Evolutionary conservation across 257 asterid species (phyloP).

Genomic region (Catharanthus roseus): DNA sequence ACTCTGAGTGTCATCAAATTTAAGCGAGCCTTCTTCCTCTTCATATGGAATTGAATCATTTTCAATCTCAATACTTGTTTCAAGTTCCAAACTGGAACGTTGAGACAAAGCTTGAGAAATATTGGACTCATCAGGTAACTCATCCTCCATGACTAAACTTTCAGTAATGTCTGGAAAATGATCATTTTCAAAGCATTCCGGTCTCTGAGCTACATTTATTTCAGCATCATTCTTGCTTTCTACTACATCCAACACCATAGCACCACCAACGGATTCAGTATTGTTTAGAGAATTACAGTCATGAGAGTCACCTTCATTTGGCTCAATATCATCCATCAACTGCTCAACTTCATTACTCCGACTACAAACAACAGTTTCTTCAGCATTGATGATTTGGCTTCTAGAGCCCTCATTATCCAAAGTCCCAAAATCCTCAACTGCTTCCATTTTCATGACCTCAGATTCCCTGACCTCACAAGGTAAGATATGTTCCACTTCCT

Average conservation of each 20-base stretch:
- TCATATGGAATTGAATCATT: slow-evolving; percentile 20
- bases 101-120: slow-evolving; percentile 14
- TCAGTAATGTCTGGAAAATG: slow-evolving; percentile 10
- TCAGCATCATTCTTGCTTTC: slow-evolving; percentile 14
- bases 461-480: slow-evolving; percentile 8
- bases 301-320: slow-evolving; percentile 18
- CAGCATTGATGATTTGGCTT: slow-evolving; percentile 12
- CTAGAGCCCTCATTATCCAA: slow-evolving; percentile 12
- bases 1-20: slow-evolving; percentile 13
- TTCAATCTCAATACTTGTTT: slow-evolving; percentile 19
- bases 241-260: slow-evolving; percentile 18
- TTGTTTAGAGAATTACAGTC: slow-evolving; percentile 5
- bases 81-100: slow-evolving; percentile 17
- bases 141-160: slow-evolving; percentile 22
- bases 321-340: slow-evolving; percentile 24
- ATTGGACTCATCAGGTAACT: slow-evolving; percentile 14
- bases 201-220: slow-evolving; percentile 12
- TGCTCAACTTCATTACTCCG: slow-evolving; percentile 21
- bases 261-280: slow-evolving; percentile 15
- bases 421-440: not conserved
- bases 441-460: slow-evolving; percentile 11
- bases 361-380: slow-evolving; percentile 18
- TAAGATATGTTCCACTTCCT: slow-evolving; percentile 16
- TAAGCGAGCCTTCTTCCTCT: slow-evolving; percentile 20
- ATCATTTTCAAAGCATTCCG: slow-evolving; percentile 8